Base-by-base conservation (phyloP, 2,329 filamentous ascomycete species). In the Scedosporium aurantiacum region DNA sequence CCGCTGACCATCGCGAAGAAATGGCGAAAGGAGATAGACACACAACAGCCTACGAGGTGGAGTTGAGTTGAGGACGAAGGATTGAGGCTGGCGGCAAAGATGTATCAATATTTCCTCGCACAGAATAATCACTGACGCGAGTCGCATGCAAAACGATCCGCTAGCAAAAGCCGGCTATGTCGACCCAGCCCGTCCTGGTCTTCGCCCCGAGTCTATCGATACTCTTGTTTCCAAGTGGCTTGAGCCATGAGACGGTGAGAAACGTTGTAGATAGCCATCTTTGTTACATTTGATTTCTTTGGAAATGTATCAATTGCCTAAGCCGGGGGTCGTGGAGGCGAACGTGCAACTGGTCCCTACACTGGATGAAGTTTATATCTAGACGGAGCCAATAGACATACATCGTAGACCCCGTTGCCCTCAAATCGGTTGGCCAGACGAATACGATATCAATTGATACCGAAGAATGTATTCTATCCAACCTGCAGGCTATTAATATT, bases 161-260 rank as follows among this genome's bases (percentile, higher is more conserved):
- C 57, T 52, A 55, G 58, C 60, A 25, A 23, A 43, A 57, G 60
- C 52, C 43, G 55, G 63, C 57, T 40, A 58, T 28, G 62, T 28
- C 23, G n/a, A n/a, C 23, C 52, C 5, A 14, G 43, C 16, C 43
- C 16, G 7, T 14, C 8, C 32, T 14, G 32, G 32, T 37, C 10
- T 37, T 37, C 32, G 32, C 10, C 43, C 56, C 50, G 58, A 57
- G 2, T 43, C 47, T 18, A 50, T 45, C 47, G 16, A 63, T 21
- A 21, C 43, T 32, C 14, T 18, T 47, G 57, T 63, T 56, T 63
- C 64, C 45, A 61, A 65, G 52, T 65, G 61, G 63, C 64, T 65
- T 57, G 64, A 58, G 23, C 27, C 23, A 50, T 18, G 10, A 50
- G 45, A 50, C 45, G 6, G 16, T n/a, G 3, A 50, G 10, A 50